Percentiles rank a stretch among this genome's conserved stretches.
Conservation (phyloP, 805 yeast species). For the Wickerhamomyces tratensis region DNA sequence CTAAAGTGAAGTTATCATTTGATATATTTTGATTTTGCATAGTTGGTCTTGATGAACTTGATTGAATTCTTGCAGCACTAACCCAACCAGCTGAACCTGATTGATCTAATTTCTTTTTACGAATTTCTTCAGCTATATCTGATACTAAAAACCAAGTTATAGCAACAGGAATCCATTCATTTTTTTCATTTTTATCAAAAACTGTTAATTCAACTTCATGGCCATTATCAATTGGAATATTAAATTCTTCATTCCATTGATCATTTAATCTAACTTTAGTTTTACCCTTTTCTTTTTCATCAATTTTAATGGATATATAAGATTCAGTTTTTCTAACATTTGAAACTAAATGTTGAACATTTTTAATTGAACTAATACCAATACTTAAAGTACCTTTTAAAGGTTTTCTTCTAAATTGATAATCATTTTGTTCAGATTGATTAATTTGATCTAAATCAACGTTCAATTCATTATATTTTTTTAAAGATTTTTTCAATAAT, state of each 20-base stretch:
- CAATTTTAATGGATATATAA: conserved; percentile 68
- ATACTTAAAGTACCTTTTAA: conserved; percentile 72
- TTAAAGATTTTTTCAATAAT: conserved; percentile 71
- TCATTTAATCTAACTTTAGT: conserved; percentile 71
- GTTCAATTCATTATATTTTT: conserved; percentile 84
- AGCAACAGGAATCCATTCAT: conserved; percentile 74
- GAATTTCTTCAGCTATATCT: conserved; percentile 89
- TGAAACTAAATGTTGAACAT: conserved; percentile 86
- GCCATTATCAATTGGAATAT: conserved; percentile 77
- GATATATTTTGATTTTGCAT: conserved; percentile 10
- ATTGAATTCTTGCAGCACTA: conserved; percentile 51
- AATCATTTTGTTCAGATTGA: conserved; percentile 58
- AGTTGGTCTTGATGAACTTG: conserved; percentile 8
- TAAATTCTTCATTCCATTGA: conserved; percentile 76
- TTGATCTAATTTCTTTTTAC: conserved; percentile 77
- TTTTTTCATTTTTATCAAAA: conserved; percentile 60
- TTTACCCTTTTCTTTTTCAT: conserved; percentile 74
- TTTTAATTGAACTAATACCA: conserved; percentile 69
- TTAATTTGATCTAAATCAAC: conserved; percentile 54
- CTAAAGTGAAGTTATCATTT: conserved; percentile 13
- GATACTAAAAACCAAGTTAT: conserved; percentile 84
- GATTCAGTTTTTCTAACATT: conserved; percentile 80
- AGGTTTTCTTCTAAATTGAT: conserved; percentile 73
- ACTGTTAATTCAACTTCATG: conserved; percentile 86
- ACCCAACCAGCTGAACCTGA: conserved; percentile 83